Conservation (phyloP, 441 rosid species). For the Populus hybrid region DNA sequence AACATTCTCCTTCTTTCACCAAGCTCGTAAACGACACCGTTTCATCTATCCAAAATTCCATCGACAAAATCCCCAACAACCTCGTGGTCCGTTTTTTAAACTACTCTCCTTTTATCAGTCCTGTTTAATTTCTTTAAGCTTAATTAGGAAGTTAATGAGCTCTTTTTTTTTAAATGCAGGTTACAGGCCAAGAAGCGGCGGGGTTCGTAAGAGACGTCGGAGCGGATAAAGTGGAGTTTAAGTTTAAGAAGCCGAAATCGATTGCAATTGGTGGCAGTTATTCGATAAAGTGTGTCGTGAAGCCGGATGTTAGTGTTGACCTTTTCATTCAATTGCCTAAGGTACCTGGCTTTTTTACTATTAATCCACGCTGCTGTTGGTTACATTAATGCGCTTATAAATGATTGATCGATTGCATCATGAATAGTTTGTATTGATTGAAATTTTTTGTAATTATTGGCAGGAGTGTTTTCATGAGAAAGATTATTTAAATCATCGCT, state of each 20-base stretch:
- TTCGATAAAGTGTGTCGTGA: conserved; percentile 50
- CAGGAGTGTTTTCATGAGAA: conserved; percentile 87
- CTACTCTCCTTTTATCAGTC: not conserved
- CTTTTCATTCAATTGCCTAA: conserved; percentile 73
- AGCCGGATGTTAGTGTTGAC: conserved; percentile 67
- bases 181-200: conserved; percentile 57
- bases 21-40: conserved; percentile 53
- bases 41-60: conserved; percentile 47
- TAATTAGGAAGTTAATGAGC: not conserved
- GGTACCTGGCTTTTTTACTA: conserved; percentile 30
- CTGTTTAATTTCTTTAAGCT: not conserved
- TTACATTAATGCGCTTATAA: not conserved
- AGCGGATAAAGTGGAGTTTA: conserved; percentile 79
- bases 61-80: conserved; percentile 49
- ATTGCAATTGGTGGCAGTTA: conserved; percentile 75
- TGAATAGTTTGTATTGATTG: not conserved
- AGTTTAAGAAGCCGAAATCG: conserved; percentile 62
- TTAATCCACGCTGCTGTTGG: not conserved
- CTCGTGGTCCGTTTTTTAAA: conserved; percentile 35
- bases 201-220: conserved; percentile 69
- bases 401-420: not conserved
- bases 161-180: not conserved
- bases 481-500: conserved; percentile 81
- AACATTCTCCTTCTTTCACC: conserved; percentile 42
- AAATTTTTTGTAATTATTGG: not conserved